Base-by-base conservation (phyloP, 1,284 basidiomycete genomes). In the Wallemia ichthyophaga region DNA sequence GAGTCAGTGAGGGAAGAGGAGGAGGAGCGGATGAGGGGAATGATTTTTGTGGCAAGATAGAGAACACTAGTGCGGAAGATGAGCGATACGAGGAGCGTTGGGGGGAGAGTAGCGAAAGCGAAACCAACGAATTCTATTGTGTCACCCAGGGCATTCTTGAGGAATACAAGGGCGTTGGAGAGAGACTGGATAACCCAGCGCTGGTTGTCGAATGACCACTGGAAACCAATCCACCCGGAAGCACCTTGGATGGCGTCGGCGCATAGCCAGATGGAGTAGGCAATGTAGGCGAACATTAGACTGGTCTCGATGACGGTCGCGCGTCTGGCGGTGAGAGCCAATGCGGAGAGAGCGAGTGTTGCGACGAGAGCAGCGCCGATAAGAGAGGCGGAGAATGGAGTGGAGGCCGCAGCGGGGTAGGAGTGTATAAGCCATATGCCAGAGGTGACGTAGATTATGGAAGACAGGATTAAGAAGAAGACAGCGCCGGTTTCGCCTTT, bases 291-390 rank as follows among this genome's bases (percentile, higher is more conserved):
- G 25, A 27, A 25, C 55, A 56, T 56, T 3, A 56, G n/a, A 13
- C 5, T 5, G 15, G 88, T 88, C 69, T 96, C 89, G 61, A 95
- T 82, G 53, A 92, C 83, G 65, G 91, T 94, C 56, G 89, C 94
- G 58, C 86, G 76, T 60, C 86, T 78, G 61, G 89, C 70, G 13
- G 78, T 79, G 69, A 95, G 92, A 2, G 86, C 86, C 63, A 95
- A 92, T 63, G 85, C 75, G 1, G 84, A 87, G 33, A 95, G 75
- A 71, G 95, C 95, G 56, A 91, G 67, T 63, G 81, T 73, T 7
- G 75, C 74, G 0, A 81, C 81, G 61, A 80, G 65, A 13, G 82
- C 81, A 15, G 81, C 83, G 2, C 85, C 85, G 19, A 88, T 73
- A 19, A 89, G 71, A 0, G 85, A 87, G 1, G 86, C 83, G n/a